phyloP scores from a whole-genome alignment of 2,329 filamentous ascomycete species.

The Allantophomopsis cytisporea region DNA sequence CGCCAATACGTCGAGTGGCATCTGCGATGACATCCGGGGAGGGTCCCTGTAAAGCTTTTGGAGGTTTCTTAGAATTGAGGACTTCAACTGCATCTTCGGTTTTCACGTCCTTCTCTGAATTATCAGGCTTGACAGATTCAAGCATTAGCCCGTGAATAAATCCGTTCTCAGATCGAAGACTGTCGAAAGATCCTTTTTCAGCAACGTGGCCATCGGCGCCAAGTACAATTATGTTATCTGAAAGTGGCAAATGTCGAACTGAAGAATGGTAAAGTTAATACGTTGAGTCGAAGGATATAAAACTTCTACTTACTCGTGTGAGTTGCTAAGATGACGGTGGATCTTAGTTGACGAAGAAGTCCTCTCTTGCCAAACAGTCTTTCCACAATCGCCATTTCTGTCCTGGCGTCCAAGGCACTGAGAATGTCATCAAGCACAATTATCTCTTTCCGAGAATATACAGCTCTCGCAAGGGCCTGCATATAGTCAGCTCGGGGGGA shows the following conservation, averaged over 20 bases:
- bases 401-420: conserved; percentile 28
- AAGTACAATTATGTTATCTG: conserved; percentile 27
- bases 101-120: neutral
- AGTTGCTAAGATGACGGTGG: conserved; percentile 28
- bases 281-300: no score
- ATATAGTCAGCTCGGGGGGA: no score
- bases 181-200: conserved; percentile 21
- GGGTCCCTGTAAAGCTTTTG: neutral
- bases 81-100: no score
- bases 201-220: conserved; percentile 13
- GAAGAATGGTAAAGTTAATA: conserved; percentile 7
- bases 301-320: conserved; percentile 17
- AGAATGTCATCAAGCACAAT: conserved; percentile 31
- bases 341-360: conserved; percentile 21
- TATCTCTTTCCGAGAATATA: conserved; percentile 23
- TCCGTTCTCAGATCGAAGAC: neutral
- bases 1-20: conserved; percentile 1
- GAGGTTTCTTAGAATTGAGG: no score
- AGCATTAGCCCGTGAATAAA: no score
- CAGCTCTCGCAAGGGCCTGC: conserved; percentile 25
- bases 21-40: neutral
- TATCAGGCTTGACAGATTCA: no score
- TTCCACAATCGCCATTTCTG: conserved; percentile 25
- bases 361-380: conserved; percentile 24
- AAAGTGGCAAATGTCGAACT: conserved; percentile 19